Evolutionary conservation across 371 early-diverging fungal genomes (phyloP).

Genomic region (Lichtheimia hyalospora): DNA sequence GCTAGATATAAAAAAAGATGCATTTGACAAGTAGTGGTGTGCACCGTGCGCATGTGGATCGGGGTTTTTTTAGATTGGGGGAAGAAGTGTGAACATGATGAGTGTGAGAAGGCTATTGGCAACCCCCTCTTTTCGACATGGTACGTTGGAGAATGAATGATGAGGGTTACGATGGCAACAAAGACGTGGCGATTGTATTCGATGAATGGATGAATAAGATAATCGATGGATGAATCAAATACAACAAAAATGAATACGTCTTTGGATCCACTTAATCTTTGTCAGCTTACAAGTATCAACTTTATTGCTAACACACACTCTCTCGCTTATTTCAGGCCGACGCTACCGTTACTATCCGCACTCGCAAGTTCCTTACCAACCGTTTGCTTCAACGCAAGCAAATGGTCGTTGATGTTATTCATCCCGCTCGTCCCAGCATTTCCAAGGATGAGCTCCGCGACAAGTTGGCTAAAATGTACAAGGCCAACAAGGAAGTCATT

Average conservation of each 20-base stretch:
- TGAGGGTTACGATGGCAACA: neutral
- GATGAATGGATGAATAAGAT: neutral
- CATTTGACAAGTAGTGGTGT: no score
- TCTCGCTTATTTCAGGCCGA: conserved; percentile 30
- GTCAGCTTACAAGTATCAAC: neutral
- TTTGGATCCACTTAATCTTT: neutral
- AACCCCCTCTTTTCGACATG: conserved; percentile 1
- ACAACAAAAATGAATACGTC: neutral
- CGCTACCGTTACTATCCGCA: conserved; percentile 88
- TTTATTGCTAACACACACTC: neutral
- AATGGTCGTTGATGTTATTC: conserved; percentile 97
- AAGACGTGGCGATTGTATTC: neutral
- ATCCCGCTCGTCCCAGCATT: conserved; percentile 92
- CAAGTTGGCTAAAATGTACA: conserved; percentile 96
- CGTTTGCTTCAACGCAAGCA: conserved; percentile 97
- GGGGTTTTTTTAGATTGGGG: no score
- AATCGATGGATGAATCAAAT: conserved; percentile 2
- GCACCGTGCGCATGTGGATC: no score
- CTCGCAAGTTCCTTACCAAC: conserved; percentile 98
- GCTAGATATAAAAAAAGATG: no score
- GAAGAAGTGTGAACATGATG: no score
- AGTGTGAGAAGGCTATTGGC: no score
- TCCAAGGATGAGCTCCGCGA: conserved; percentile 93
- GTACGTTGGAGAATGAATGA: neutral
- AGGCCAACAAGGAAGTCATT: conserved; percentile 87